phyloP scores from a whole-genome alignment of 225 moss, liverwort and hornwort species.

The Polytrichum commune region DNA sequence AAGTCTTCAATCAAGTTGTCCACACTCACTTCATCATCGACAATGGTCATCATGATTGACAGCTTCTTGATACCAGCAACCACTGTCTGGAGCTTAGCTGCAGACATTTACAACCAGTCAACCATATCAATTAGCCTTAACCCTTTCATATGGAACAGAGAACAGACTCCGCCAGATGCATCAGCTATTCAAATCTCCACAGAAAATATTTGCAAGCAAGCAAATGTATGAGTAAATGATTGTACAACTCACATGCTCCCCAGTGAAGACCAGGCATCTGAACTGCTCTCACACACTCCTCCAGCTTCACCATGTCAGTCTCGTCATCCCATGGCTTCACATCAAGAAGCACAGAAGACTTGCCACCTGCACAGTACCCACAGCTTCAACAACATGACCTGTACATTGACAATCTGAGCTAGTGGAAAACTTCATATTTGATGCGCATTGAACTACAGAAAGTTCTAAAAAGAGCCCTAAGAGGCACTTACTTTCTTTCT shows the following conservation, averaged over 20 bases:
- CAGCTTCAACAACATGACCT: neutral
- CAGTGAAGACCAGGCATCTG: slow-evolving; percentile 70
- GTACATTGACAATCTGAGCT: neutral
- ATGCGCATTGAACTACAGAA: neutral
- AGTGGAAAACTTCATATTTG: neutral
- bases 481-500: slow-evolving; percentile 39
- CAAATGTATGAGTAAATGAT: too few species aligned
- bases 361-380: slow-evolving; percentile 31
- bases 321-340: slow-evolving; percentile 91
- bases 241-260: slow-evolving; percentile 62
- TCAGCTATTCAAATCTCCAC: too few species aligned
- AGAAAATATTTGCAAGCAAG: too few species aligned
- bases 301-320: slow-evolving; percentile 71
- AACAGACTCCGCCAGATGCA: too few species aligned
- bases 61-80: slow-evolving; percentile 95
- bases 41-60: slow-evolving; percentile 88
- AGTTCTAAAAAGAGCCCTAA: neutral
- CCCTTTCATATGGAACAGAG: too few species aligned
- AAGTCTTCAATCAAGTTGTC: slow-evolving; percentile 82
- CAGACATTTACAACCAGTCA: neutral
- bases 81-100: slow-evolving; percentile 79
- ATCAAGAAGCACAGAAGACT: slow-evolving; percentile 77
- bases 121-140: too few species aligned
- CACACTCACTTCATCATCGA: slow-evolving; percentile 82
- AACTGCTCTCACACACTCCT: slow-evolving; percentile 56